Evolutionary conservation across 83 land plant genomes (phyloP), one percentile per base, ranked within the genome.

Genomic region (Picea abies): DNA sequence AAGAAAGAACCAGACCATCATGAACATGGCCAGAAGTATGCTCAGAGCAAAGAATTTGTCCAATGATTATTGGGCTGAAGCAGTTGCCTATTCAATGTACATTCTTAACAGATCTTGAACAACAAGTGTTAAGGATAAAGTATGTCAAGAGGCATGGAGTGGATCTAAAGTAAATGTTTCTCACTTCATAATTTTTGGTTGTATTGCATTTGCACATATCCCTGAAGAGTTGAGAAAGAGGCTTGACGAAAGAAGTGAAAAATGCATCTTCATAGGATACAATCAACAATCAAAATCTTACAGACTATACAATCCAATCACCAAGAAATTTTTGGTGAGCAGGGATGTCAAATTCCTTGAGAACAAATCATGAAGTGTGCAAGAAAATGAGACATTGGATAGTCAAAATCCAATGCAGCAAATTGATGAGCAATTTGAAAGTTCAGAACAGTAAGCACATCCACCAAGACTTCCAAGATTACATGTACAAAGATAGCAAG

Each of bases 1-100:
- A 29, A 25, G 0, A 8, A 9, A 75, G 16, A 79, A 79, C 56
- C 1, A 32, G 5, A 79, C 71, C 0, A 61, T 79, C 1, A n/a
- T 84, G 11, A 82, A 84, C 0, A 79, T 49, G 29, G 85, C 76
- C 17, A 44, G 85, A 17, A 63, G 85, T 17, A 66, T 84, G 73
- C 3, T 67, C 17, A 0, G 0, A 2, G 5, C 4, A 5, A 64
- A 66, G 0, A 10, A 47, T 17, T 4, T 84, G 2, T 82, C 82
- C 0, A 12, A 17, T 4, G 22, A 77, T 17, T 68, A 79, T 11
- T 79, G 83, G 76, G 67, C 5, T 10, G 82, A 79, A 52, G 70
- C 4, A 0, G n/a, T 79, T 8, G 1, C 32, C 0, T 64, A 0
- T 22, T 5, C 82, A 17, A 49, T 60, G 19, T 84, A 66, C 29